Base-by-base conservation (phyloP, 805 yeast species). In the Metschnikowia similis region DNA sequence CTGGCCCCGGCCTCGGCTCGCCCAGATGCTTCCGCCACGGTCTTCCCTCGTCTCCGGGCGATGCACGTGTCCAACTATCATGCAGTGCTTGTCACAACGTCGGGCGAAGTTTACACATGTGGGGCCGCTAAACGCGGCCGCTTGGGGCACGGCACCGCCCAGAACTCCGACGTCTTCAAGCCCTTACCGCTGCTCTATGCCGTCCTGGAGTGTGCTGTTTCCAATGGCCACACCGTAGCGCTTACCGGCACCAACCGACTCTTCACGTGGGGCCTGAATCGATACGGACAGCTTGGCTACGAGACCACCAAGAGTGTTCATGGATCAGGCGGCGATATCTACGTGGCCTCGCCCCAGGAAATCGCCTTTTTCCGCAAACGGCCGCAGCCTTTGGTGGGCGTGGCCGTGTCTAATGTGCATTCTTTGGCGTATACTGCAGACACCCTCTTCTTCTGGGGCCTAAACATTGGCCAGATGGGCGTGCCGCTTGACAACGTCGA, bases 191-290 rank as follows among this genome's bases (percentile, higher is more conserved):
- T 60, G n/a, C 60, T 65, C 7, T 43, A 34, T 32, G n/a, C 41
- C 14, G 49, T 67, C 6, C 54, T 49, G 39, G 67, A 62, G 13
- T 67, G 82, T 1, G 80, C 78, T 1, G 63, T 83, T 0, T 82
- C 89, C 47, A 80, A 82, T 56, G 85, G 86, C 58, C 96, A 88
- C 61, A 71, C 88, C 0, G 58, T 89, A 8, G 85, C 79, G 0
- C 56, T 87, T 17, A 77, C 85, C 0, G 59, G 67, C 0, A 56
- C 66, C 13, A 82, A 82, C 35, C 75, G 76, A n/a, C 69, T 89
- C 1, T 85, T 74, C 53, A 66, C 90, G 0, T 91, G 96, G 96
- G 97, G 97, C 0, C 74, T 81, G 52, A 88, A 88, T 59, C 71
- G 75, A 14, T 76, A 65, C 62, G 78, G 77, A n/a, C 95, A 87